These are phyloP conservation scores for Magnaporthiopsis rhizophila DNA, from an alignment of 2,329 filamentous ascomycete genomes.

Conservation along the genomic window DNA sequence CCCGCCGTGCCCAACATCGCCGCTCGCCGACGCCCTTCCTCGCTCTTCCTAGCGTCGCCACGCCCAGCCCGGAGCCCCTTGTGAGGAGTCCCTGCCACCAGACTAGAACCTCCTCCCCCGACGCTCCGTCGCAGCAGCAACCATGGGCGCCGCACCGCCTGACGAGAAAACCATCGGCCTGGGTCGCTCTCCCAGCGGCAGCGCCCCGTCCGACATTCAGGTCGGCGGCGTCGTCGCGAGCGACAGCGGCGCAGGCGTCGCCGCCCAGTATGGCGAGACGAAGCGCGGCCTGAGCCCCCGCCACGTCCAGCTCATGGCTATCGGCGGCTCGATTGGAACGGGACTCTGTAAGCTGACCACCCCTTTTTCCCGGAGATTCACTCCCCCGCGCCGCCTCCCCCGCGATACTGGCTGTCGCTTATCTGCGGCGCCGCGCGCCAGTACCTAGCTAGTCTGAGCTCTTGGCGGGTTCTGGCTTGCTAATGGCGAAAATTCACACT, in stretches of 20 bases:
- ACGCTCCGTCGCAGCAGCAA: neutral
- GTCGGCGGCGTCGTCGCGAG: neutral
- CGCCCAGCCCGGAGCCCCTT: too few species aligned
- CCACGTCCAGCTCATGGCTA: constrained; percentile 42
- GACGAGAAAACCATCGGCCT: constrained; percentile 6
- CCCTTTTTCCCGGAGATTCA: neutral
- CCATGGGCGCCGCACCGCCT: neutral
- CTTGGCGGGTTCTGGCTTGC: neutral
- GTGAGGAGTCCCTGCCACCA: too few species aligned
- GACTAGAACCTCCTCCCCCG: neutral
- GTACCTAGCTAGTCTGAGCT: neutral
- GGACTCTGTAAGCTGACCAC: constrained; percentile 27
- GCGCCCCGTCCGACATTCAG: neutral
- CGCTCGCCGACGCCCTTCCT: neutral
- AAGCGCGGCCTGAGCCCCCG: constrained; percentile 24
- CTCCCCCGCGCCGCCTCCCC: neutral
- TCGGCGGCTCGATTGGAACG: constrained; percentile 38
- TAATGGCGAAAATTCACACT: neutral
- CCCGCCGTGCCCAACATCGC: neutral
- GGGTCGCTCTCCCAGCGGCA: constrained; percentile 4
- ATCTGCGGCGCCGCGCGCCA: neutral
- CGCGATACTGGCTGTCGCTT: neutral
- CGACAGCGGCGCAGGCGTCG: neutral
- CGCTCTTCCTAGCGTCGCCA: too few species aligned
- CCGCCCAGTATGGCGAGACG: constrained; percentile 12